A percentile compares a stretch with the other conserved stretches of the same genome.
phyloP scores from a whole-genome alignment of 108 stramenopile species.

The Skeletonema potamos region DNA sequence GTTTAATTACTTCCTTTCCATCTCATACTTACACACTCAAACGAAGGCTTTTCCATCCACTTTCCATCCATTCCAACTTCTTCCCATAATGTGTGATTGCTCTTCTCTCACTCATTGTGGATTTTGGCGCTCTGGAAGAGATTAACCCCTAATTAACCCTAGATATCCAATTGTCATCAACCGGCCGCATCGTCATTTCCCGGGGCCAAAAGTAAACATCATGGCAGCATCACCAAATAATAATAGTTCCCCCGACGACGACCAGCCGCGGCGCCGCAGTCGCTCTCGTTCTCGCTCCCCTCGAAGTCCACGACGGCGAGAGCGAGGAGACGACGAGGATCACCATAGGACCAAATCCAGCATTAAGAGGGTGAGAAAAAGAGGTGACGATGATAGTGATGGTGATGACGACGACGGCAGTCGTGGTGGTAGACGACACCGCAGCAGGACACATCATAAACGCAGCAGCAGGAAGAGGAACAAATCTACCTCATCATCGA shows the following conservation, averaged over 20 bases:
- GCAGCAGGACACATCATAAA: conserved; percentile 18
- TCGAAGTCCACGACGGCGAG: neutral
- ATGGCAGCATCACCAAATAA: neutral
- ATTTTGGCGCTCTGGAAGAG: too few species aligned
- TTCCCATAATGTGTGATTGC: too few species aligned
- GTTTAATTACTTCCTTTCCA: too few species aligned
- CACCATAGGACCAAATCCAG: neutral
- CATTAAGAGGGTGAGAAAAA: neutral
- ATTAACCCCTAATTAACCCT: too few species aligned
- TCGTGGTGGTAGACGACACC: conserved; percentile 1
- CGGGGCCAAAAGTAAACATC: too few species aligned
- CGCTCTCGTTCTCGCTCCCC: neutral
- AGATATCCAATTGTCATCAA: too few species aligned
- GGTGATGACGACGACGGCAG: neutral
- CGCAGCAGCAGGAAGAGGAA: conserved; percentile 21
- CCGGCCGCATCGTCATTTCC: too few species aligned
- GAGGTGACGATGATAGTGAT: conserved; percentile 20
- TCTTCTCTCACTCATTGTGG: too few species aligned
- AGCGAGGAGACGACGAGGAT: conserved; percentile 11
- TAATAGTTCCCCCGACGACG: neutral
- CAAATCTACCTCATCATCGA: conserved; percentile 10
- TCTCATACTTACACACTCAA: too few species aligned
- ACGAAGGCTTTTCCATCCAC: too few species aligned
- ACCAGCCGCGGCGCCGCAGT: neutral
- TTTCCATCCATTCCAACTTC: too few species aligned